These are phyloP conservation scores for Geotrichum macrosporum DNA, from an alignment of 1,139 yeast species.

Conservation along the genomic window DNA sequence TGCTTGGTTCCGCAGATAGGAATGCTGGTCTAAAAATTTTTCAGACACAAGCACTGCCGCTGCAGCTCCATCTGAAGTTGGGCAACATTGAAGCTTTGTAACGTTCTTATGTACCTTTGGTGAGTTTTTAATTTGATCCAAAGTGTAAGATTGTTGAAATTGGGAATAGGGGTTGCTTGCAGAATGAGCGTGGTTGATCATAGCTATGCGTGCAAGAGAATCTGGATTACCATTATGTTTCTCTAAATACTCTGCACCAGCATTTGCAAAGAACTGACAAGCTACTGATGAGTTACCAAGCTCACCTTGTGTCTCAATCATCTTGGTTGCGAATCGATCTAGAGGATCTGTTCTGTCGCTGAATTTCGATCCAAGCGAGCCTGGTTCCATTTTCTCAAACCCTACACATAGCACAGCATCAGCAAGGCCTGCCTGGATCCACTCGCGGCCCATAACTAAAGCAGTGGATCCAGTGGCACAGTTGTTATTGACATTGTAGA, in stretches of 20 bases:
- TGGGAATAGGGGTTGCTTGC: slow-evolving; percentile 36
- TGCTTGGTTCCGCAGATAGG: slow-evolving; percentile 30
- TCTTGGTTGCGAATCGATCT: slow-evolving; percentile 26
- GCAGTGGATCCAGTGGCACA: slow-evolving; percentile 36
- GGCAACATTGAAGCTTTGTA: slow-evolving; percentile 35
- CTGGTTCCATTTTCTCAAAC: slow-evolving; percentile 35
- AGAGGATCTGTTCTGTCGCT: slow-evolving; percentile 32
- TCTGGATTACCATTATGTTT: slow-evolving; percentile 23
- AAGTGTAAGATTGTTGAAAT: slow-evolving; percentile 31
- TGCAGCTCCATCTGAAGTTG: slow-evolving; percentile 70
- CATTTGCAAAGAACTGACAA: slow-evolving; percentile 35
- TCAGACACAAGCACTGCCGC: slow-evolving; percentile 75
- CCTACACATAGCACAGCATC: slow-evolving; percentile 35
- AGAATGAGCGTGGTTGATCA: slow-evolving; percentile 33
- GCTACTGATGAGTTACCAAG: slow-evolving; percentile 28
- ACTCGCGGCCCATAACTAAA: slow-evolving; percentile 29
- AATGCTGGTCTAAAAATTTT: slow-evolving; percentile 53
- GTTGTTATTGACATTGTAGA: slow-evolving; percentile 35
- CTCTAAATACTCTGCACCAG: slow-evolving; percentile 32
- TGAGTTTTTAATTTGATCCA: slow-evolving; percentile 32
- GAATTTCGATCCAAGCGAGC: slow-evolving; percentile 30
- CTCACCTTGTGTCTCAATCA: slow-evolving; percentile 27
- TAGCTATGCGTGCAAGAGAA: slow-evolving; percentile 32
- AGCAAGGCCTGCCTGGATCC: slow-evolving; percentile 29
- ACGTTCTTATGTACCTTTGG: slow-evolving; percentile 30